Evolutionary conservation across 768 basidiomycete genomes (phyloP).

Genomic region (Boletus pseudo-olivaceus): DNA sequence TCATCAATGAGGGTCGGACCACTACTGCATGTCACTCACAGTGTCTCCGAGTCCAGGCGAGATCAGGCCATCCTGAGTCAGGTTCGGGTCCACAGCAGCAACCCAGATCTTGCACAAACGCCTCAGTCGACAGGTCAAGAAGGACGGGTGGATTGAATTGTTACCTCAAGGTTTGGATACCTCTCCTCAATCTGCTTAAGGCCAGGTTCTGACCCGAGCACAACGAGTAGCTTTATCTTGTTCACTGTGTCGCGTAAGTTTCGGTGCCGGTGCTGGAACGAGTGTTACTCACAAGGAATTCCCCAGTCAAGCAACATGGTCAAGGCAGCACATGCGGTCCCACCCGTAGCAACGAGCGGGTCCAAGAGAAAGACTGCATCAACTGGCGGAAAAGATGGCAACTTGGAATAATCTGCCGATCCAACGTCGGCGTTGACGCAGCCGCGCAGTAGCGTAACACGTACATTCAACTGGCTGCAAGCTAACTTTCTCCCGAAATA

Average conservation of each 20-base stretch:
- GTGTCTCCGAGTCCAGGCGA: conserved; percentile 91
- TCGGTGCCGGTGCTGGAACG: neutral
- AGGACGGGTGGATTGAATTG: neutral
- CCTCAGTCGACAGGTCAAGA: neutral
- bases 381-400: conserved; percentile 70
- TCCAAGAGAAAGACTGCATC: conserved; percentile 88
- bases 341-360: conserved; percentile 91
- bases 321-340: conserved; percentile 85
- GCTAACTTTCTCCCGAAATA: conserved; percentile 83
- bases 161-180: conserved; percentile 80
- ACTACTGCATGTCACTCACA: conserved; percentile 41
- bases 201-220: conserved; percentile 78
- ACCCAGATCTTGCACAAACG: conserved; percentile 69
- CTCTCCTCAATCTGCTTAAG: conserved; percentile 58
- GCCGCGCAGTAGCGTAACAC: conserved; percentile 14
- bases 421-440: neutral
- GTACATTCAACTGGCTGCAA: conserved; percentile 90
- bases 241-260: conserved; percentile 39
- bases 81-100: conserved; percentile 69
- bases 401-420: conserved; percentile 79
- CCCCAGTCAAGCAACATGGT: conserved; percentile 86
- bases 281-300: conserved; percentile 49
- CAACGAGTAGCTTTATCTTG: conserved; percentile 76
- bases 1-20: neutral
- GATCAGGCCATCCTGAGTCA: conserved; percentile 78